Evolutionary conservation across 1,284 basidiomycete species (phyloP).

Genomic region (Tylopilus orsonianus): DNA sequence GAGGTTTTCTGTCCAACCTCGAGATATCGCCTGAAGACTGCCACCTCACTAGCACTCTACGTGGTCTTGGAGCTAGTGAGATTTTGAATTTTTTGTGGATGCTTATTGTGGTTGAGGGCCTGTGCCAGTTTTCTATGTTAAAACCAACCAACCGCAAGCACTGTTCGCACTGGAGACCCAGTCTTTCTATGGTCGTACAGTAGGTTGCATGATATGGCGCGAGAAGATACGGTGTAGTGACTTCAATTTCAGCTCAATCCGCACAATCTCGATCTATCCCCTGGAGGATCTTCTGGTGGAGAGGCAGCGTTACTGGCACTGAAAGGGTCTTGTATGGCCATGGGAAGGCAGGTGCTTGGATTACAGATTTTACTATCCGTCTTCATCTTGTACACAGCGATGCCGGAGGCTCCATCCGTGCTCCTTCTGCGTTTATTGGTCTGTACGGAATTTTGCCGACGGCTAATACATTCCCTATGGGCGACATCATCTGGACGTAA

Average conservation of each 20-base stretch:
- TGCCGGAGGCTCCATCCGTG: conserved; percentile 36
- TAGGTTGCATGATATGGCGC: conserved; percentile 1
- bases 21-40: conserved; percentile 28
- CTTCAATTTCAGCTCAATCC: conserved; percentile 39
- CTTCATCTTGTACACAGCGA: conserved; percentile 21
- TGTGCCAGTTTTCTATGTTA: conserved; percentile 44
- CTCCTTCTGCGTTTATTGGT: conserved; percentile 41
- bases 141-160: conserved; percentile 47
- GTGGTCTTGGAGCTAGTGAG: conserved; percentile 36
- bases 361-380: not conserved
- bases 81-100: not conserved
- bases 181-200: conserved; percentile 44
- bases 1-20: conserved; percentile 37
- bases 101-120: not conserved
- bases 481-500: conserved; percentile 16
- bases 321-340: conserved; percentile 48
- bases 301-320: conserved; percentile 52
- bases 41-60: conserved; percentile 25
- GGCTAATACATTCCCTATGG: conserved; percentile 41
- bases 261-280: conserved; percentile 42
- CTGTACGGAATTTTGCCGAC: conserved; percentile 49
- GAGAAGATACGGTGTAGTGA: not conserved
- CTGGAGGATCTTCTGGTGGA: conserved; percentile 53
- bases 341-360: conserved; percentile 45
- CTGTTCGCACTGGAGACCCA: conserved; percentile 39